phyloP scores from a whole-genome alignment of 75 land plant species.

The Cupressus sempervirens region DNA sequence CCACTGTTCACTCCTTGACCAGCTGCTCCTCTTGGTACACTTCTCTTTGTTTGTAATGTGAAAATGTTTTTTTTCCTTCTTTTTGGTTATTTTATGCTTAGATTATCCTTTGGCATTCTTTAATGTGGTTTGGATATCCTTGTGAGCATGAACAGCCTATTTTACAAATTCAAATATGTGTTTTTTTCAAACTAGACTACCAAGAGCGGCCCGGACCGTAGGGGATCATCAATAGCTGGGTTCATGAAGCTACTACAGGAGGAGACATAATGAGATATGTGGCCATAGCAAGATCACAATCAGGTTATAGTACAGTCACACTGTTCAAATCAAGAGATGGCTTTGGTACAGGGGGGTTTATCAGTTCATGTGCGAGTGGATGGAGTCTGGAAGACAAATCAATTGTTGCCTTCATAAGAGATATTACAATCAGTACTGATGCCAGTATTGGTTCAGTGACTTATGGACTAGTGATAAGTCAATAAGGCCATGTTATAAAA shows the following conservation, averaged over 20 bases:
- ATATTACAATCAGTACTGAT: neutral
- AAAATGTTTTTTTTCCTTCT: no score
- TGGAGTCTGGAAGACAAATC: neutral
- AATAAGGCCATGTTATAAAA: neutral
- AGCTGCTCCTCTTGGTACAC: no score
- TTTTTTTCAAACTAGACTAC: no score
- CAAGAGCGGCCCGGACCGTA: no score
- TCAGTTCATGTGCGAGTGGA: neutral
- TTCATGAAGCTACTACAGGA: neutral
- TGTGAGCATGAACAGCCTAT: no score
- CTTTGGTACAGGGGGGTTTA: neutral
- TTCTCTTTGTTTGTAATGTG: no score
- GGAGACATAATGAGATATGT: neutral
- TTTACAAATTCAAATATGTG: no score
- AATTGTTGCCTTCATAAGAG: neutral
- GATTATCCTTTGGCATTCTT: no score
- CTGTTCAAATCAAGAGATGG: neutral
- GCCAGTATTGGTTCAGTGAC: neutral
- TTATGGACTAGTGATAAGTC: neutral
- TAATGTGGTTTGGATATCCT: no score
- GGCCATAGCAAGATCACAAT: neutral
- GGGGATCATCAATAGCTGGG: neutral
- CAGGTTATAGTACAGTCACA: neutral
- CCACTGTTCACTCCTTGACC: no score
- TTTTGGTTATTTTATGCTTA: no score